phyloP scores from a whole-genome alignment of 805 yeast species.

The Yamadazyma takamatsuzukensis region DNA sequence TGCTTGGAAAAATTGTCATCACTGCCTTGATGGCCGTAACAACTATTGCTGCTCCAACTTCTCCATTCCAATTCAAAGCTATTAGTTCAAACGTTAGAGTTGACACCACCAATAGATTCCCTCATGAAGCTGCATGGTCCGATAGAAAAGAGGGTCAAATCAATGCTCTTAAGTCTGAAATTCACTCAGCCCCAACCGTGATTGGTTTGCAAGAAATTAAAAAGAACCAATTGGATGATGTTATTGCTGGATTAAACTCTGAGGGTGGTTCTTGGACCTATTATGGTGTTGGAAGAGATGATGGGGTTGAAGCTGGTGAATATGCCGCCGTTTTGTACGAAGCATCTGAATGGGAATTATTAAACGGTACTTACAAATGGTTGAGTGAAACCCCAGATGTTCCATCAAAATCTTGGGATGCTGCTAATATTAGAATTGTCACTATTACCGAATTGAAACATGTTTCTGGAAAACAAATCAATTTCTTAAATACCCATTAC shows the following conservation, averaged over 20 bases:
- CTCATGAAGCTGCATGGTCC: constrained; percentile 45
- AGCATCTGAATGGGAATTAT: constrained; percentile 30
- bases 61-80: constrained; percentile 7
- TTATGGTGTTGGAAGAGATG: constrained; percentile 50
- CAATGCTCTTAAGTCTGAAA: constrained; percentile 11
- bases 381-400: constrained; percentile 49
- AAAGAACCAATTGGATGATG: constrained; percentile 37
- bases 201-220: constrained; percentile 39
- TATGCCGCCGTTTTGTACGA: constrained; percentile 47
- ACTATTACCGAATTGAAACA: constrained; percentile 36
- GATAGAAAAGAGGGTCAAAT: constrained; percentile 36
- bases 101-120: constrained; percentile 30
- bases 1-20: constrained; percentile 2
- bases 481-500: constrained; percentile 46
- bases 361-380: constrained; percentile 48
- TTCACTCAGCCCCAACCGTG: constrained; percentile 22
- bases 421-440: constrained; percentile 37
- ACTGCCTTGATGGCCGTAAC: constrained; percentile 5
- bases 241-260: constrained; percentile 33
- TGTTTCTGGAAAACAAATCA: constrained; percentile 42
- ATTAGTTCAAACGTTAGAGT: constrained; percentile 33
- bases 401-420: constrained; percentile 44
- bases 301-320: constrained; percentile 49
- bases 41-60: not conserved
- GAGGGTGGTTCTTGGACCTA: constrained; percentile 39